phyloP scores from a whole-genome alignment of 1,139 yeast species.

The Spathaspora sp. region DNA sequence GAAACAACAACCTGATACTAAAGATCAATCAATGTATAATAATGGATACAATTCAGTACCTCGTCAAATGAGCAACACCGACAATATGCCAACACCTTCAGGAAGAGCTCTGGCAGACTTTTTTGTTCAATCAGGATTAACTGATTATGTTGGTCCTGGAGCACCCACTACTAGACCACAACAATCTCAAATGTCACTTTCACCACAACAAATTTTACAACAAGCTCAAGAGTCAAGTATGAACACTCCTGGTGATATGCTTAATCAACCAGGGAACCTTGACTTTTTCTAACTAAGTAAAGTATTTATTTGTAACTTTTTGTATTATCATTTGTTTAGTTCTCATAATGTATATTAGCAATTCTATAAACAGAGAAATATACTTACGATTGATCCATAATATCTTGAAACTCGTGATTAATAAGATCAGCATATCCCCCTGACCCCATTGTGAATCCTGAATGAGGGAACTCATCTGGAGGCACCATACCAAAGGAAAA shows the following conservation, averaged over 20 bases:
- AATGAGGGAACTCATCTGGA: constrained; percentile 2
- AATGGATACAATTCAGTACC: constrained; percentile 2
- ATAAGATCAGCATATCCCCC: constrained; percentile 41
- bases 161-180: neutral
- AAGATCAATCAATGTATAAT: constrained; percentile 2
- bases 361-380: neutral
- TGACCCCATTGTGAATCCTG: constrained; percentile 6
- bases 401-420: constrained; percentile 41
- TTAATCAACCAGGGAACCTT: constrained; percentile 7
- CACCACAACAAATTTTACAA: constrained; percentile 43
- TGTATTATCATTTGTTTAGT: neutral
- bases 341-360: neutral
- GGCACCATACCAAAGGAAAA: constrained; percentile 5
- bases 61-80: neutral
- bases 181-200: constrained; percentile 21
- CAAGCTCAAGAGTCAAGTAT: constrained; percentile 19
- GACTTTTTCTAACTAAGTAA: constrained; percentile 17
- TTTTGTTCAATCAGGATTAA: constrained; percentile 4
- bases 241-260: constrained; percentile 4
- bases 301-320: constrained; percentile 5
- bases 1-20: neutral
- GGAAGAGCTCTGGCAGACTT: constrained; percentile 6
- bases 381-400: constrained; percentile 22
- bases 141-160: constrained; percentile 3
- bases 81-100: constrained; percentile 4